These are phyloP conservation scores for Jimgerdemannia flammicorona DNA, from an alignment of 192 early-diverging fungal genomes.

Conservation along the genomic window DNA sequence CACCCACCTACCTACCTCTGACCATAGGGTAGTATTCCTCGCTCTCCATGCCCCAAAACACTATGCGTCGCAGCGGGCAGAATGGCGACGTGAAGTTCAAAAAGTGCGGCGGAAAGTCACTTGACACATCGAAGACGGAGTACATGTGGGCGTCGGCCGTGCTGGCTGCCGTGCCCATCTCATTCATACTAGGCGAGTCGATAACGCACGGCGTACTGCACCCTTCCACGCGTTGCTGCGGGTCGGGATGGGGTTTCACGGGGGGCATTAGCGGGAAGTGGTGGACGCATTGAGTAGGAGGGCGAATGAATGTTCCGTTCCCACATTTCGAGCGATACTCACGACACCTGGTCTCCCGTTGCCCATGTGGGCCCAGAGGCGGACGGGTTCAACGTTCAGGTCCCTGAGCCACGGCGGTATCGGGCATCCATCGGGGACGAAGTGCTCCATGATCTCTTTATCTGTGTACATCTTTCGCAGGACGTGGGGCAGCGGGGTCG, in stretches of 20 bases:
- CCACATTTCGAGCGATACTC: background rate
- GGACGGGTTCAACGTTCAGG: background rate
- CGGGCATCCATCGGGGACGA: background rate
- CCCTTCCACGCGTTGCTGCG: background rate
- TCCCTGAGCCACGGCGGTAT: background rate
- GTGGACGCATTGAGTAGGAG: background rate
- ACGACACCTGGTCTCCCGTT: background rate
- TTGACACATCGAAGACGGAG: background rate
- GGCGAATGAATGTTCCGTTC: background rate
- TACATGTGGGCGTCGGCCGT: background rate
- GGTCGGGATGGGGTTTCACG: too few species aligned
- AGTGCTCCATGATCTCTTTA: background rate
- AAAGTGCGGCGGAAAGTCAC: background rate
- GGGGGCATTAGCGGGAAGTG: too few species aligned
- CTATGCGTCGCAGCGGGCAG: background rate
- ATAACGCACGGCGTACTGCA: background rate
- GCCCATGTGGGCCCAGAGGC: background rate
- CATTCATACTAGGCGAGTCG: background rate
- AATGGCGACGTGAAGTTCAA: background rate
- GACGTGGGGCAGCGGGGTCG: background rate
- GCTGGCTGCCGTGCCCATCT: background rate
- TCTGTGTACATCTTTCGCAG: background rate
- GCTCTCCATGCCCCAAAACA: background rate
- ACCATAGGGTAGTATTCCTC: background rate
- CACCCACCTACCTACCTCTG: background rate